These are phyloP conservation scores for Tetrahymena borealis DNA, from an alignment of 73 alveolate species.

Conservation along the genomic window DNA sequence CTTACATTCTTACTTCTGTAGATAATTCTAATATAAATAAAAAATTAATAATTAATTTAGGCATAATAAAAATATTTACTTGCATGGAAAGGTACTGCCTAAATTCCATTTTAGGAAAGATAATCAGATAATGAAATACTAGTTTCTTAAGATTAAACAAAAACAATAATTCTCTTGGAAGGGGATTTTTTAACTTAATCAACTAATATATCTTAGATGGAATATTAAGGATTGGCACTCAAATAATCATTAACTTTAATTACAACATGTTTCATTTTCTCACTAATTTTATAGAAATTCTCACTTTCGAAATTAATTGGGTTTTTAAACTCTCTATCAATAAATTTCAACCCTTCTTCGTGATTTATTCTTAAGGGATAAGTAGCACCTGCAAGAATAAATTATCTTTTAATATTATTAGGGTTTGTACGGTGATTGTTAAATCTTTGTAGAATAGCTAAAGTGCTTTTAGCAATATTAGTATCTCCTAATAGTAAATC, in stretches of 20 bases:
- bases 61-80: not conserved
- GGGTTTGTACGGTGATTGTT: not conserved
- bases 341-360: not conserved
- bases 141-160: not conserved
- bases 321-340: not conserved
- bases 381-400: not conserved
- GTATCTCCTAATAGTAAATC: not conserved
- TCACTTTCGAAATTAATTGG: not conserved
- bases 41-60: not conserved
- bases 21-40: not conserved
- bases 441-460: not conserved
- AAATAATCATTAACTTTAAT: not conserved
- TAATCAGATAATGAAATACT: not conserved
- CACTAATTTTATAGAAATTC: not conserved
- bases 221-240: not conserved
- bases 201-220: not conserved
- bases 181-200: not conserved
- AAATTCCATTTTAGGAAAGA: not conserved
- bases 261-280: not conserved
- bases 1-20: not conserved
- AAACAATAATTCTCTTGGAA: not conserved
- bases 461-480: not conserved
- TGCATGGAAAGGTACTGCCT: not conserved
- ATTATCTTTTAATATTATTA: not conserved
- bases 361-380: not conserved